Percentiles rank a stretch among this genome's conserved stretches.
These are phyloP conservation scores for Fistulinella prunicolor DNA, from an alignment of 768 basidiomycete genomes.

Conservation along the genomic window DNA sequence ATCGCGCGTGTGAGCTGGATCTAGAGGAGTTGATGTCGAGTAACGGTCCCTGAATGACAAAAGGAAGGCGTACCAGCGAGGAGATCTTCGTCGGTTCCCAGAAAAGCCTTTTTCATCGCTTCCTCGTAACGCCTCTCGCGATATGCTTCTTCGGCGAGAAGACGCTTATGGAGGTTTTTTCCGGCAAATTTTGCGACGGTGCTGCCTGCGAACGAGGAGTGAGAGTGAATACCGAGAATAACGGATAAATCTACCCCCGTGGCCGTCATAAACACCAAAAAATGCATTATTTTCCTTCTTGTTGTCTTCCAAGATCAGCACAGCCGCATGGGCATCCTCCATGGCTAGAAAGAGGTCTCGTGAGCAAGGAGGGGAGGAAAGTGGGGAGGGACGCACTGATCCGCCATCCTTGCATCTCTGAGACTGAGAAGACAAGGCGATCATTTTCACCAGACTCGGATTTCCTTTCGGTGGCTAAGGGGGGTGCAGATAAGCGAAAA, in stretches of 20 bases:
- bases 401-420: slow-evolving; percentile 99
- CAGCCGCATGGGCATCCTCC: slow-evolving; percentile 90
- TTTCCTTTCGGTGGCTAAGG: slow-evolving; percentile 76
- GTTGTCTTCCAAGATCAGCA: slow-evolving; percentile 64
- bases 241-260: slow-evolving; percentile 67
- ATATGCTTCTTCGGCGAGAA: slow-evolving; percentile 72
- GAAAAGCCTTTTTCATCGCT: slow-evolving; percentile 84
- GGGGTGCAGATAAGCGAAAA: slow-evolving; percentile 15
- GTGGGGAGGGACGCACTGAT: slow-evolving; percentile 66
- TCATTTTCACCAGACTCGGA: slow-evolving; percentile 70
- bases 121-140: slow-evolving; percentile 63
- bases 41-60: not conserved
- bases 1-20: slow-evolving; percentile 83
- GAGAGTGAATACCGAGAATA: not conserved
- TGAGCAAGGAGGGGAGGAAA: not conserved
- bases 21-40: slow-evolving; percentile 38
- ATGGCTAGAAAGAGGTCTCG: slow-evolving; percentile 57
- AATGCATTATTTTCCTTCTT: slow-evolving; percentile 60
- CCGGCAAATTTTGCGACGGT: slow-evolving; percentile 88
- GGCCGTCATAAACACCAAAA: slow-evolving; percentile 98
- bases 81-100: slow-evolving; percentile 94
- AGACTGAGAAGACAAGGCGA: slow-evolving; percentile 70
- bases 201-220: slow-evolving; percentile 48
- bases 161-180: slow-evolving; percentile 73
- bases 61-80: slow-evolving; percentile 59